phyloP scores from a whole-genome alignment of 352 stramenopile genomes.

The Phytophthora sojae region DNA sequence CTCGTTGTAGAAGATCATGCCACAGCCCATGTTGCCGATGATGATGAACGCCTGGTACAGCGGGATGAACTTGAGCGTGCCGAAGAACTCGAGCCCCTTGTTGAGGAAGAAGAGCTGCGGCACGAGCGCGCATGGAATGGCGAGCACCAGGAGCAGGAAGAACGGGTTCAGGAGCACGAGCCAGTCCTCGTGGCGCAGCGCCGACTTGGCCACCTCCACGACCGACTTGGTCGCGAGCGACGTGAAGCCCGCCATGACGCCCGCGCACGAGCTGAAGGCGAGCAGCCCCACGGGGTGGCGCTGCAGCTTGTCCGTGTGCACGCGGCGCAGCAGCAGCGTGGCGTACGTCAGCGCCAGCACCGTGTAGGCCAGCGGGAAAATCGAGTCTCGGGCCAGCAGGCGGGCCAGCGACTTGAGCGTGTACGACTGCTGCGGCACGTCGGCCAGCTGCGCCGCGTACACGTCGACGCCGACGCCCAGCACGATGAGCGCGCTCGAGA shows the following conservation, averaged over 20 bases:
- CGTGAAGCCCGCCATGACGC: slow-evolving; percentile 82
- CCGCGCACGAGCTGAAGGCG: slow-evolving; percentile 76
- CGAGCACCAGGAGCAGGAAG: slow-evolving; percentile 69
- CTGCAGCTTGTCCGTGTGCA: slow-evolving; percentile 63
- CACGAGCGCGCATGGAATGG: slow-evolving; percentile 64
- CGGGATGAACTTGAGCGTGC: slow-evolving; percentile 84
- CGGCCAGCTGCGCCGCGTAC: slow-evolving; percentile 56
- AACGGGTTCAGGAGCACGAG: slow-evolving; percentile 72
- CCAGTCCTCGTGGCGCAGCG: slow-evolving; percentile 42
- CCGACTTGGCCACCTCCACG: slow-evolving; percentile 69
- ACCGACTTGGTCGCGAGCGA: slow-evolving; percentile 81
- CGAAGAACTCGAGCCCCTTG: slow-evolving; percentile 80
- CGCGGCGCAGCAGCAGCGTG: slow-evolving; percentile 59
- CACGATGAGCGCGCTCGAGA: slow-evolving; percentile 73
- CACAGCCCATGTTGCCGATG: slow-evolving; percentile 76
- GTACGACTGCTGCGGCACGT: slow-evolving; percentile 57
- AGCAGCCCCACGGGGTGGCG: slow-evolving; percentile 60
- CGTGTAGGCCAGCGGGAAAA: slow-evolving; percentile 65
- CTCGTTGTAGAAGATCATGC: slow-evolving; percentile 85
- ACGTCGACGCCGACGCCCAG: slow-evolving; percentile 70
- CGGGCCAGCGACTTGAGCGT: slow-evolving; percentile 59
- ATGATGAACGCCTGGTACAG: slow-evolving; percentile 89
- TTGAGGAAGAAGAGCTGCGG: slow-evolving; percentile 84
- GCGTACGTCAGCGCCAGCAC: slow-evolving; percentile 57
- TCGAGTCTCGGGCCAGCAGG: slow-evolving; percentile 62